Evolutionary conservation across 768 basidiomycete species (phyloP), one percentile per base, ranked within the genome.

Genomic region (Lentinula sp.): DNA sequence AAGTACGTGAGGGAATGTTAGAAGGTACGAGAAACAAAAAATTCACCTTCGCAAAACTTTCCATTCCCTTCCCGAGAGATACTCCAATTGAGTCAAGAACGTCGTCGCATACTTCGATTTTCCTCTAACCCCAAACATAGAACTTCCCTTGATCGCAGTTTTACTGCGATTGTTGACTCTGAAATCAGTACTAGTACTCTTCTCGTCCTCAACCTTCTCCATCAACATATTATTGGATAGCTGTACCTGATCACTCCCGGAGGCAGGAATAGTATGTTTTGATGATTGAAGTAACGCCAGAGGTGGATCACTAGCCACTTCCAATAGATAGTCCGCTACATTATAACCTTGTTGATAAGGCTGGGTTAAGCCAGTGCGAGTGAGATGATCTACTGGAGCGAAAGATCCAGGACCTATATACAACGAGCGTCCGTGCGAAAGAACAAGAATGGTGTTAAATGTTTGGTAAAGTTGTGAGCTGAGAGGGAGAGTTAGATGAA

Each of bases 301-400:
- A 13, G 84, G 81, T 0, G 85, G 79, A 53, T 85, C 84, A 66
- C 85, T 88, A 1, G 94, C 94, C 56, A 98, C 81, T 65, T 97
- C 95, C 20, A 98, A 79, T 10, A 97, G 81, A 67, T 95, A 91
- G 70, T 98, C 95, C 0, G 95, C 94, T 16, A 95, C 83, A 66
- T 97, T 97, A 75, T 95, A 95, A 0, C 92, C 93, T 53, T 85
- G 79, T 7, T 83, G 88, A 67, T 86, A 93, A 9, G 81, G 74
- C 6, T 74, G 76, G 3, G 81, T 73, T 3, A 72, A 68, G 1
- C 67, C 71, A 3, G 73, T 64, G 5, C 81, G 79, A 23, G 75
- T 71, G 68, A 95, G 91, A 69, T 90, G 80, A 10, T 83, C 81
- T 0, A 81, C 83, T 0, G 94, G 92, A 0, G 81, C 79, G 59